Base-by-base conservation (phyloP, 2,329 filamentous ascomycete genomes). In the Penicillium oxalicum region DNA sequence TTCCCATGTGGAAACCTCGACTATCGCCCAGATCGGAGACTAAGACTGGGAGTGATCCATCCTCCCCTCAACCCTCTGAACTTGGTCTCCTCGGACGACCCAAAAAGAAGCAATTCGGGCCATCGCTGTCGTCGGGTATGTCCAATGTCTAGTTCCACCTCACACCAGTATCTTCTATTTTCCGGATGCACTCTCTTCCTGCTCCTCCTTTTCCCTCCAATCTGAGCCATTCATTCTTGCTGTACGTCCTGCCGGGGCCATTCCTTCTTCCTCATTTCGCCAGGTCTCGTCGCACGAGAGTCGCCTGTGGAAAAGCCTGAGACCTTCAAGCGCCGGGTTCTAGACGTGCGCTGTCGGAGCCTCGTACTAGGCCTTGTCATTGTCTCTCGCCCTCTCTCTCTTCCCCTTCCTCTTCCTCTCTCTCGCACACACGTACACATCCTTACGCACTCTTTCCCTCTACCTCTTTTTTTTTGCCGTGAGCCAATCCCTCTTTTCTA, bases 1-100 rank as follows among this genome's bases (percentile, higher is more conserved):
- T 32, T 32, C 29, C 61, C 60, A 71, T 71, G 68, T 70, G 68
- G 68, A 70, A 70, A 64, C 64, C 66, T 61, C 66, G 65, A 51
- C 60, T 61, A 44, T 66, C 67, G 49, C 61, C 67, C 62, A 68
- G 64, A 67, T 66, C 64, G 56, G 66, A 71, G 59, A 61, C 64
- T 53, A 62, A 61, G 54, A 59, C 65, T 61, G 66, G 65, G 59
- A 67, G 52, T 54, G 64, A 70, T 61, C 63, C 65, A 50, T 54
- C 50, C 47, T 60, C 59, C 49, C 57, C 57, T 53, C 61, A 61
- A 58, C 51, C 59, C 43, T 59, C 62, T 56, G 62, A 66, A 49
- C 61, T 66, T 53, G 61, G 61, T 47, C 62, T 68, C 52, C 63
- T 69, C 57, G 65, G 64, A 44, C 65, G 68, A 51, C 61, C 64